Percentiles rank a stretch among this genome's conserved stretches.
Evolutionary conservation across 495 filamentous ascomycete species (phyloP).

Genomic region (Penicillium chermesinum): DNA sequence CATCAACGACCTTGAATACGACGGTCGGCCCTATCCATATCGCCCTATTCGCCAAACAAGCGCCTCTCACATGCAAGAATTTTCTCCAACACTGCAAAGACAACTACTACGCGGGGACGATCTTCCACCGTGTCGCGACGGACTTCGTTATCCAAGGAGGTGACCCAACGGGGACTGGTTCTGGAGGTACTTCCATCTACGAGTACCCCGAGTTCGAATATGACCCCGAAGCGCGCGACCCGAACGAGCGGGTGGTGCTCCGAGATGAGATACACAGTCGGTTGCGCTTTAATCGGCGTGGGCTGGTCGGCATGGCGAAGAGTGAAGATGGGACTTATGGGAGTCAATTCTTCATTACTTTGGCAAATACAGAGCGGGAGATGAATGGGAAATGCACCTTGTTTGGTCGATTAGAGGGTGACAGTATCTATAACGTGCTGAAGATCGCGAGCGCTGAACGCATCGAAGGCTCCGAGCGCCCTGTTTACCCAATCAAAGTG

Average conservation of each 20-base stretch:
- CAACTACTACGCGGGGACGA: slow-evolving; percentile 86
- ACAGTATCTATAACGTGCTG: slow-evolving; percentile 92
- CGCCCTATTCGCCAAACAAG: slow-evolving; percentile 91
- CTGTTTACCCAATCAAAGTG: slow-evolving; percentile 81
- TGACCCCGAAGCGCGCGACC: slow-evolving; percentile 55
- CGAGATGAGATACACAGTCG: slow-evolving; percentile 89
- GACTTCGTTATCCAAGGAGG: slow-evolving; percentile 94
- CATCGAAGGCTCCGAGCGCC: slow-evolving; percentile 73
- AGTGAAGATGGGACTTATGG: slow-evolving; percentile 70
- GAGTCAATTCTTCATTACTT: slow-evolving; percentile 95
- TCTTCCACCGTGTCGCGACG: slow-evolving; percentile 89
- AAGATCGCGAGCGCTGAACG: slow-evolving; percentile 87
- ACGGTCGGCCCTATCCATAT: slow-evolving; percentile 82
- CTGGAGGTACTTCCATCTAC: slow-evolving; percentile 88
- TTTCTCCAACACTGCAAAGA: slow-evolving; percentile 94
- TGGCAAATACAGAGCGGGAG: slow-evolving; percentile 74
- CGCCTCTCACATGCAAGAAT: slow-evolving; percentile 84
- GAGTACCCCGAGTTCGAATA: slow-evolving; percentile 74
- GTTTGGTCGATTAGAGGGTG: slow-evolving; percentile 88
- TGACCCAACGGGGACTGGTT: slow-evolving; percentile 87
- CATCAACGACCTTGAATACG: slow-evolving; percentile 83
- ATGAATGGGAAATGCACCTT: slow-evolving; percentile 86
- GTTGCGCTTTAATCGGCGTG: slow-evolving; percentile 87
- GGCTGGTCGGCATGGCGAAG: slow-evolving; percentile 85
- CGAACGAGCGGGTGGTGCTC: slow-evolving; percentile 59